Evolutionary conservation across 129 eudicot species (phyloP), one percentile per base, ranked within the genome.

Genomic region (Tagetes erecta): DNA sequence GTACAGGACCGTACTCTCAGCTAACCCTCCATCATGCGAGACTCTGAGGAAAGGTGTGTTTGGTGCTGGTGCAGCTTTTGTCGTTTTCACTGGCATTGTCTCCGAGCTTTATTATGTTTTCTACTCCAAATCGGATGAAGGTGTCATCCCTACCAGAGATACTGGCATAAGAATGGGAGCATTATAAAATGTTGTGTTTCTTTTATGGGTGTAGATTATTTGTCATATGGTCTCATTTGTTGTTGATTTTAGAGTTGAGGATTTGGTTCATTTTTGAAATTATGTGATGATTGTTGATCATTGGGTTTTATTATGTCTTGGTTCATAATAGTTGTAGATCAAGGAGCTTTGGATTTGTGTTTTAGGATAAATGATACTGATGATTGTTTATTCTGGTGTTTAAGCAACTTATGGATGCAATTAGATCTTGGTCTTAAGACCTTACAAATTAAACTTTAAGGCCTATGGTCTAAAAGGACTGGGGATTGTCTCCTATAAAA

Each of bases 31-130:
- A 38, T 87, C 96, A 6, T 92, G 98, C 33, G 95, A 86, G 84
- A 89, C 90, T 20, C 45, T 92, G 79, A 84, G 98, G 64, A 92
- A 86, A 84, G 98, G 98, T 3, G 95, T 92, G 58, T 94, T 94
- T 72, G 98, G 86, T 36, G 96, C 97, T 0, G 98, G 89, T 66
- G 97, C 98, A 11, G 97, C 98, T 6, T 88, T 94, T 67, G 82
- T 88, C 49, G 88, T 94, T 30, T 78, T 94, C 72, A 94, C 96
- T 2, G 96, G 96, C 11, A 83, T 94, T 11, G 63, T 86, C 39
- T 94, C 98, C 2, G 97, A 94, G 81, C 82, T 94, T 20, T 94
- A 83, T 75, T 90, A 86, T 33, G 92, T 85, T 58, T 87, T 84
- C 88, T 90, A 87, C 45, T 42, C 68, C 14, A 90, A 84, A 83